A percentile compares a stretch with the other conserved stretches of the same genome.
These are phyloP conservation scores for Fusarium dlaminii DNA, from an alignment of 2,329 filamentous ascomycete genomes.

Conservation along the genomic window DNA sequence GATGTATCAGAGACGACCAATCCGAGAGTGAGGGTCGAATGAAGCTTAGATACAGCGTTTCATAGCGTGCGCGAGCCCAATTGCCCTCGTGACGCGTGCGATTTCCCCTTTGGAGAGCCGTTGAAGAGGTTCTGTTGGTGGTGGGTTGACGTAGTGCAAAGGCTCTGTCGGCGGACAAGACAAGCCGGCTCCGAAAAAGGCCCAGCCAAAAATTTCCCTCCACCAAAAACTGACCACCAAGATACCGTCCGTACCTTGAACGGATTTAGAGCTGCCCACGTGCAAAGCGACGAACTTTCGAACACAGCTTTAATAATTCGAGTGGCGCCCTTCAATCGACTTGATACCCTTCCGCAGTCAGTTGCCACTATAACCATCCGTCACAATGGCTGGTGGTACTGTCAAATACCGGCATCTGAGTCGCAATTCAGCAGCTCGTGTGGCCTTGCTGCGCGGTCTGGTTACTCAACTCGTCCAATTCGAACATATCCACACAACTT, in stretches of 20 bases:
- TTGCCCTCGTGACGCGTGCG: slow-evolving; percentile 36
- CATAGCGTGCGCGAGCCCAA: slow-evolving; percentile 47
- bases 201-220: slow-evolving; percentile 48
- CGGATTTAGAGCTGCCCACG: slow-evolving; percentile 18
- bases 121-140: slow-evolving; percentile 38
- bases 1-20: slow-evolving; percentile 30
- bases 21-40: slow-evolving; percentile 25
- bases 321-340: background rate
- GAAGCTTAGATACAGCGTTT: slow-evolving; percentile 42
- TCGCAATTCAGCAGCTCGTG: slow-evolving; percentile 85
- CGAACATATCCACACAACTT: slow-evolving; percentile 94
- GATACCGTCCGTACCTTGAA: background rate
- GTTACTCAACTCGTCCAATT: slow-evolving; percentile 94
- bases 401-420: slow-evolving; percentile 90
- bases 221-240: slow-evolving; percentile 37
- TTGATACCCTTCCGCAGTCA: background rate
- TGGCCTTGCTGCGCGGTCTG: slow-evolving; percentile 93
- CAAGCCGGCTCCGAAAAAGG: slow-evolving; percentile 44
- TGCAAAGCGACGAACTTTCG: slow-evolving; percentile 9
- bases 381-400: slow-evolving; percentile 81
- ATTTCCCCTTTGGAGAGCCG: slow-evolving; percentile 22
- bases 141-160: slow-evolving; percentile 44
- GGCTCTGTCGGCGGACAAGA: slow-evolving; percentile 42
- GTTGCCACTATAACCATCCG: slow-evolving; percentile 19
- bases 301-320: background rate